Base-by-base conservation (phyloP, 2,329 filamentous ascomycete species). In the Bimuria novae-zelandiae region DNA sequence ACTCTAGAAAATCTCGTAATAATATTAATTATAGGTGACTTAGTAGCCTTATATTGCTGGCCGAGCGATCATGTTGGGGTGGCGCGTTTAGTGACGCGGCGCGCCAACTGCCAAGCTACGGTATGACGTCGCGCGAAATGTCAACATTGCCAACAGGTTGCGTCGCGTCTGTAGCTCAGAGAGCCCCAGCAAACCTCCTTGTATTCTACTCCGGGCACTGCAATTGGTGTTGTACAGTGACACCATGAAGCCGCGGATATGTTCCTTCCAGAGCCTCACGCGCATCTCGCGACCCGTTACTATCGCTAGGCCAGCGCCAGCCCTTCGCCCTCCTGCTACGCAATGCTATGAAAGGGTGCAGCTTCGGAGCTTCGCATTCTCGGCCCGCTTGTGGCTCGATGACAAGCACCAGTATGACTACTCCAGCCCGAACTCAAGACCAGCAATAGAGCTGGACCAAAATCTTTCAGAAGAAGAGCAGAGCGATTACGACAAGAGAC, bases 391-490 rank as follows among this genome's bases (percentile, higher is more conserved):
- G 19, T 30, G 52, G 23, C 41, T 52, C 8, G 54, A 62, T 30
- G 57, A 51, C 4, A 65, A 60, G 14, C 63, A 57, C 7, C 33
- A 29, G 12, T 51, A 65, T 11, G 52, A 53, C 8, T 70, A 68
- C 50, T 61, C 68, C 21, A 69, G 65, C 39, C 69, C 71, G 23
- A 72, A 74, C 49, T 64, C 69, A 11, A 60, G 67, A 35, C 74
- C 75, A 0, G 76, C 76, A 0, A 57, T 63, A 1, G 65, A 78
- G 11, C 62, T 79, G 30, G 74, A 76, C 51, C 73, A 80, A 33
- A 69, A 77, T 47, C 69, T 80, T 27, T 75, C 74, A 1, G 57
- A 73, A 41, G 77, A 77, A 52, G 79, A 81, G 62, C 72, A 77
- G 57, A 69, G 74, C 21, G 75, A 80, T 58, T 80, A 76, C 59